Evolutionary conservation across 2,329 filamentous ascomycete genomes (phyloP).

Genomic region (Neopestalotiopsis sp.): DNA sequence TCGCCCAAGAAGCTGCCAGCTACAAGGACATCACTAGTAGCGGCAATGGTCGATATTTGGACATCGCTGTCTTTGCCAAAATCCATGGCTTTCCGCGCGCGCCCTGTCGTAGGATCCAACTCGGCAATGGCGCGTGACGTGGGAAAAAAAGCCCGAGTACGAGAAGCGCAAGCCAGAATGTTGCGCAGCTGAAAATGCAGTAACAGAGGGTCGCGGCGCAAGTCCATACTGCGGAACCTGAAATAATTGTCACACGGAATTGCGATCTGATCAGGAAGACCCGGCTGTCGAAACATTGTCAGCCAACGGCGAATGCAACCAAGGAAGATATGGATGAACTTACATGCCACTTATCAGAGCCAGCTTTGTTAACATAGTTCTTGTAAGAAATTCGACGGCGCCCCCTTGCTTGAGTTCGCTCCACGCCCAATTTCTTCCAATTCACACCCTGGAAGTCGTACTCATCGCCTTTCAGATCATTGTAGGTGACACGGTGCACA

Average conservation of each 20-base stretch:
- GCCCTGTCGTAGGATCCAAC: conserved; percentile 55
- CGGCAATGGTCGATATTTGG: conserved; percentile 56
- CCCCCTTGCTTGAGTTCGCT: conserved; percentile 52
- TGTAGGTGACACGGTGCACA: conserved; percentile 38
- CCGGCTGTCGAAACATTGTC: conserved; percentile 14
- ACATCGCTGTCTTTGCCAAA: conserved; percentile 45
- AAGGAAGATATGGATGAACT: conserved; percentile 33
- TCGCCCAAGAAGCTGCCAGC: conserved; percentile 64
- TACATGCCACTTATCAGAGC: conserved; percentile 54
- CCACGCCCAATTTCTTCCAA: conserved; percentile 59
- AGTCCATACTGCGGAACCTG: conserved; percentile 61
- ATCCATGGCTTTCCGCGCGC: conserved; percentile 49
- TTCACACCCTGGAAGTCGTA: conserved; percentile 66
- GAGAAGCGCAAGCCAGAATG: conserved; percentile 61
- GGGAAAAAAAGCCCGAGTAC: conserved; percentile 63
- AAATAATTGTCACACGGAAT: conserved; percentile 56
- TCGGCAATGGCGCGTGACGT: conserved; percentile 53
- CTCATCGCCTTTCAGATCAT: conserved; percentile 58
- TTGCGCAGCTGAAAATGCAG: conserved; percentile 73
- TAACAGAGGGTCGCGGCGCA: conserved; percentile 57
- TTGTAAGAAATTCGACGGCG: conserved; percentile 54
- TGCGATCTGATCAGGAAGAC: conserved; percentile 39
- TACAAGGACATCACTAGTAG: conserved; percentile 59
- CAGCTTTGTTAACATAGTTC: conserved; percentile 61
- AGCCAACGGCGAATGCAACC: not conserved